A percentile compares a stretch with the other conserved stretches of the same genome.
Evolutionary conservation across 805 yeast genomes (phyloP).

Genomic region (Starmerella sirachaensis): DNA sequence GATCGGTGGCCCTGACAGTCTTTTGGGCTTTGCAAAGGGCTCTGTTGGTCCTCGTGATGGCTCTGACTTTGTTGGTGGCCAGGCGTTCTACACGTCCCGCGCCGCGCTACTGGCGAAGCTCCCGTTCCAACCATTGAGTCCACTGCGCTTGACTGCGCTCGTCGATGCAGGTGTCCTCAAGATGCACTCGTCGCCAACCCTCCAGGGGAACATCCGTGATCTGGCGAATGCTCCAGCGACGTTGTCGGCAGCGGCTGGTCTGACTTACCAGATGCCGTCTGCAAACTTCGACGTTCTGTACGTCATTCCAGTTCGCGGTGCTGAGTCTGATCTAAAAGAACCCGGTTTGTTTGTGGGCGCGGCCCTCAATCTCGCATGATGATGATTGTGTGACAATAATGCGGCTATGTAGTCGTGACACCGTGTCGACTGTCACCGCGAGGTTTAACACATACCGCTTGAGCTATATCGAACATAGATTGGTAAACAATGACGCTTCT

Average conservation of each 20-base stretch:
- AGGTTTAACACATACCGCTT: too few relatives aligned
- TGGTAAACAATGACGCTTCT: too few relatives aligned
- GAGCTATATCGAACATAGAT: too few relatives aligned
- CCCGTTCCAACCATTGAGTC: constrained; percentile 39
- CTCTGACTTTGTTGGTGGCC: constrained; percentile 54
- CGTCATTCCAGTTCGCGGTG: constrained; percentile 43
- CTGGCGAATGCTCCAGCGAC: constrained; percentile 25
- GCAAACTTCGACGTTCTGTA: constrained; percentile 56
- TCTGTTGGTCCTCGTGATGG: constrained; percentile 51
- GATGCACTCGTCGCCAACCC: constrained; percentile 5
- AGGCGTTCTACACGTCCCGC: constrained; percentile 44
- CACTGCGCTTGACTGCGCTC: constrained; percentile 50
- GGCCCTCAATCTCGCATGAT: constrained; percentile 33
- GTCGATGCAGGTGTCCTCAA: constrained; percentile 51
- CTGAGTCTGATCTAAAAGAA: constrained; percentile 36
- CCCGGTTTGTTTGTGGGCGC: constrained; percentile 53
- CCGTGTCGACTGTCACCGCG: too few relatives aligned
- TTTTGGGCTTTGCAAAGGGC: constrained; percentile 54
- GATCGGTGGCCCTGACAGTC: constrained; percentile 59
- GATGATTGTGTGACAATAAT: too few relatives aligned
- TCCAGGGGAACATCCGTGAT: constrained; percentile 20
- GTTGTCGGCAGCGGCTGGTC: constrained; percentile 45
- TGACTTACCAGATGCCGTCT: constrained; percentile 44
- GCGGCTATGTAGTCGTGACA: neutral
- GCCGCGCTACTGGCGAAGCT: constrained; percentile 46